Conservation (phyloP, 2,329 filamentous ascomycete genomes). For the Pseudocercospora fijiensis region DNA sequence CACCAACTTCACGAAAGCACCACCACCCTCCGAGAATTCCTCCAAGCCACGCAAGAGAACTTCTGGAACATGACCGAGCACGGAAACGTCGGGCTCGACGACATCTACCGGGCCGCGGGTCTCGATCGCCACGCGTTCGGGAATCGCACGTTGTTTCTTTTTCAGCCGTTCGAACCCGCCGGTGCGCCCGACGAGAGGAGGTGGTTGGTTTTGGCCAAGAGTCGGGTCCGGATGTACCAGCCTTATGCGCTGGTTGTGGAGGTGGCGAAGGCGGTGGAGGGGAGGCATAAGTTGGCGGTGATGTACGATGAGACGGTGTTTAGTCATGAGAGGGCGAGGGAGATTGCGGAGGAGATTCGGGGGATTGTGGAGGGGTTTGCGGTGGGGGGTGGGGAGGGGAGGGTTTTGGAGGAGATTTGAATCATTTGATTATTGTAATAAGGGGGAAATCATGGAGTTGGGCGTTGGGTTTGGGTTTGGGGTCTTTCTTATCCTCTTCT, state of each 20-base stretch:
- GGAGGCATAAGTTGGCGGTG: neutral
- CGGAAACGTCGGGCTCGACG: neutral
- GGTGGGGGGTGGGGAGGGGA: neutral
- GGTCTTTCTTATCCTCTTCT: no score
- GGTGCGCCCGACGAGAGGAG: slow-evolving; percentile 2
- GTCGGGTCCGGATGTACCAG: neutral
- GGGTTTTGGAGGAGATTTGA: neutral
- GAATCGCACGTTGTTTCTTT: slow-evolving; percentile 5
- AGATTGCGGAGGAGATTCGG: neutral
- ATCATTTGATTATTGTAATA: no score
- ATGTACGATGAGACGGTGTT: neutral
- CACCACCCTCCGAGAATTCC: neutral
- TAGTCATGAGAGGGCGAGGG: neutral
- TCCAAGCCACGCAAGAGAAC: neutral
- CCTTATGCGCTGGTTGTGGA: slow-evolving; percentile 1
- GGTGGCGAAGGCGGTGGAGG: neutral
- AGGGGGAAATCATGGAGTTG: no score
- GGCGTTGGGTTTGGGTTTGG: no score
- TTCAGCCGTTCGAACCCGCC: slow-evolving; percentile 1
- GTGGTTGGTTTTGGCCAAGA: slow-evolving; percentile 6
- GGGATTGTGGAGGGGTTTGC: neutral
- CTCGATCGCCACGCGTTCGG: neutral
- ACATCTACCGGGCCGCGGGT: neutral
- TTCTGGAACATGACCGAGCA: neutral
- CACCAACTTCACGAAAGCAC: neutral